These are phyloP conservation scores for Gamsiella multidivaricata DNA, from an alignment of 192 early-diverging fungal genomes.

Conservation along the genomic window DNA sequence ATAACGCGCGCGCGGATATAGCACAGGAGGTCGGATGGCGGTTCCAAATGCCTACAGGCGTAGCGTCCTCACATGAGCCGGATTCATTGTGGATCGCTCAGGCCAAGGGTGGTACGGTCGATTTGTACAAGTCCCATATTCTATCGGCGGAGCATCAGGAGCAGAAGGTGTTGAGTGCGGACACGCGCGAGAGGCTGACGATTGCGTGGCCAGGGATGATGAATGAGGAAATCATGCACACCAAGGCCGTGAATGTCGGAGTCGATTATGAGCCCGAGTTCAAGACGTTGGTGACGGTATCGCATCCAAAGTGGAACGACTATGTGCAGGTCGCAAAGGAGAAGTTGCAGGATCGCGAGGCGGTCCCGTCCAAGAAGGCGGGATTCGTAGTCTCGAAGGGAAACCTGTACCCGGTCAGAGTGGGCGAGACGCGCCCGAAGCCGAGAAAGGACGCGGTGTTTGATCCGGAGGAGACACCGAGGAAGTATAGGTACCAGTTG, in stretches of 20 bases:
- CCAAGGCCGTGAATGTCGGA: constrained; percentile 32
- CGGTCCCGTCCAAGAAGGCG: constrained; percentile 10
- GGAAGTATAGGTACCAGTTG: constrained; percentile 23
- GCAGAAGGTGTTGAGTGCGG: constrained; percentile 23
- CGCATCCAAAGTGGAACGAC: constrained; percentile 42
- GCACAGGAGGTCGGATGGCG: constrained; percentile 48
- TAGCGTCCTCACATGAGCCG: constrained; percentile 4
- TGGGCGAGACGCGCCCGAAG: constrained; percentile 49
- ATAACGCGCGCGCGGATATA: constrained; percentile 39
- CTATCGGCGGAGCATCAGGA: constrained; percentile 47
- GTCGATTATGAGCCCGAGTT: constrained; percentile 31
- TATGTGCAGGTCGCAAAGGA: constrained; percentile 37
- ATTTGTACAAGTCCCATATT: constrained; percentile 33
- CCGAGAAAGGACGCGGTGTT: constrained; percentile 42
- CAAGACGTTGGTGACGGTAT: constrained; percentile 25
- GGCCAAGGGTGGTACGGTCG: constrained; percentile 41
- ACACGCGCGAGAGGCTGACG: constrained; percentile 23
- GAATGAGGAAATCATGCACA: constrained; percentile 46
- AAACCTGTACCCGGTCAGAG: constrained; percentile 28
- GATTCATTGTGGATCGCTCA: constrained; percentile 45
- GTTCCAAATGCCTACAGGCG: constrained; percentile 34
- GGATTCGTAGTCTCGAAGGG: constrained; percentile 40
- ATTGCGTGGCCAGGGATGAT: constrained; percentile 48
- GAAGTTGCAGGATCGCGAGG: constrained; percentile 18
- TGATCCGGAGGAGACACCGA: constrained; percentile 28